Evolutionary conservation across 2,329 filamentous ascomycete species (phyloP).

Genomic region (Thermoascus crustaceus): DNA sequence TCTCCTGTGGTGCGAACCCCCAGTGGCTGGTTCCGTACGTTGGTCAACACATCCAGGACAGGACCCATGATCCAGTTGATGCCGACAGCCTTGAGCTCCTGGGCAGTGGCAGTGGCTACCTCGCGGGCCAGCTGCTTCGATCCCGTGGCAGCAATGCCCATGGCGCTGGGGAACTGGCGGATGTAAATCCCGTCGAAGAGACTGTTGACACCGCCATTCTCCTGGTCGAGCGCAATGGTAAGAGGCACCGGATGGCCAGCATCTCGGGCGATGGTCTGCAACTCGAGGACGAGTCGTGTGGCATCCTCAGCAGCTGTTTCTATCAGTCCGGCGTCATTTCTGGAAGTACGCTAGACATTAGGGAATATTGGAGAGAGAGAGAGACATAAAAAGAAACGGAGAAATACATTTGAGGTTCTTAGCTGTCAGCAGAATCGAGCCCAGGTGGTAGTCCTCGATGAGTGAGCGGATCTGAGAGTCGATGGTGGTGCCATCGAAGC

Average conservation of each 20-base stretch:
- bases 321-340: conserved; percentile 20
- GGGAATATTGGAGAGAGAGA: conserved; percentile 3
- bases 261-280: conserved; percentile 85
- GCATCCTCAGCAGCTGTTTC: conserved; percentile 77
- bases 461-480: conserved; percentile 55
- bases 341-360: conserved; percentile 5
- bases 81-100: conserved; percentile 84
- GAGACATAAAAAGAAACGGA: conserved; percentile 3
- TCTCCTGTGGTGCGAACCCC: conserved; percentile 86
- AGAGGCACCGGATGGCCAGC: conserved; percentile 84
- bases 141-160: conserved; percentile 91
- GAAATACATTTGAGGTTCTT: conserved; percentile 61
- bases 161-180: conserved; percentile 91
- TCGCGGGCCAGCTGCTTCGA: conserved; percentile 78
- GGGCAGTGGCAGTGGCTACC: conserved; percentile 84
- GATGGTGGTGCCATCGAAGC: conserved; percentile 57
- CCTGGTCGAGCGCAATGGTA: conserved; percentile 86
- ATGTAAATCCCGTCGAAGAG: conserved; percentile 93
- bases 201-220: conserved; percentile 97
- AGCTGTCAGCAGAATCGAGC: conserved; percentile 64
- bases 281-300: conserved; percentile 75
- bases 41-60: conserved; percentile 86
- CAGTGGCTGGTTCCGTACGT: conserved; percentile 81
- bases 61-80: conserved; percentile 95
- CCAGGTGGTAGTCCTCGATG: conserved; percentile 66